A percentile compares a stretch with the other conserved stretches of the same genome.
Conservation (phyloP, 2,329 filamentous ascomycete genomes). For the Colletotrichum acutatum region DNA sequence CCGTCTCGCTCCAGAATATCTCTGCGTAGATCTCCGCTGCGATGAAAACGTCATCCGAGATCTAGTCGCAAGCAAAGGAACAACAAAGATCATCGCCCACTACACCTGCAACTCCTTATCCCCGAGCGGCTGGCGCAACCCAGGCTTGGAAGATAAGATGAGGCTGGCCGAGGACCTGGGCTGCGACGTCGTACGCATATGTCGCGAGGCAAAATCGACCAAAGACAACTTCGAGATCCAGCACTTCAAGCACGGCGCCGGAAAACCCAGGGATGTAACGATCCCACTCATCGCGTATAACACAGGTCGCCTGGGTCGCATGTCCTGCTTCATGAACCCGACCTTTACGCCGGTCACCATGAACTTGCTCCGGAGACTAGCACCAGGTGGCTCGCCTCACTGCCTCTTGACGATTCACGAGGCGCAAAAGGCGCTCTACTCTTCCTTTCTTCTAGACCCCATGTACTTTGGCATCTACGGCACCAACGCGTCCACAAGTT, state of each 20-base stretch:
- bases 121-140: conserved; percentile 63
- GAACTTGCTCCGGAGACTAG: conserved; percentile 40
- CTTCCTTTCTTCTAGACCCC: conserved; percentile 73
- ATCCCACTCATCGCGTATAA: conserved; percentile 73
- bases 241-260: conserved; percentile 61
- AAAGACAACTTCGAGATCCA: conserved; percentile 72
- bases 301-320: conserved; percentile 69
- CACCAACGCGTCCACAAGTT: conserved; percentile 74
- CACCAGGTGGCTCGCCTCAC: conserved; percentile 30
- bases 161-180: conserved; percentile 65
- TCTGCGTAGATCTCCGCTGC: conserved; percentile 70
- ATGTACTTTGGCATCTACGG: conserved; percentile 81
- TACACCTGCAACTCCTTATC: conserved; percentile 54
- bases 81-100: conserved; percentile 71
- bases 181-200: conserved; percentile 72
- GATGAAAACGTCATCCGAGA: conserved; percentile 61
- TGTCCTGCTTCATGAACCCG: conserved; percentile 74
- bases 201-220: conserved; percentile 63
- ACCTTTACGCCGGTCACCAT: conserved; percentile 70
- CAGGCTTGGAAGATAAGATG: conserved; percentile 66
- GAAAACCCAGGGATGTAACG: conserved; percentile 50
- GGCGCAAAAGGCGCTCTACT: conserved; percentile 72
- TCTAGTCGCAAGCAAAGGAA: conserved; percentile 61
- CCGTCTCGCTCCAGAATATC: conserved; percentile 70
- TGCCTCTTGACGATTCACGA: conserved; percentile 66